Evolutionary conservation across 352 stramenopile genomes (phyloP), one percentile per base, ranked within the genome.

Genomic region (Globisporangium camurandrum): DNA sequence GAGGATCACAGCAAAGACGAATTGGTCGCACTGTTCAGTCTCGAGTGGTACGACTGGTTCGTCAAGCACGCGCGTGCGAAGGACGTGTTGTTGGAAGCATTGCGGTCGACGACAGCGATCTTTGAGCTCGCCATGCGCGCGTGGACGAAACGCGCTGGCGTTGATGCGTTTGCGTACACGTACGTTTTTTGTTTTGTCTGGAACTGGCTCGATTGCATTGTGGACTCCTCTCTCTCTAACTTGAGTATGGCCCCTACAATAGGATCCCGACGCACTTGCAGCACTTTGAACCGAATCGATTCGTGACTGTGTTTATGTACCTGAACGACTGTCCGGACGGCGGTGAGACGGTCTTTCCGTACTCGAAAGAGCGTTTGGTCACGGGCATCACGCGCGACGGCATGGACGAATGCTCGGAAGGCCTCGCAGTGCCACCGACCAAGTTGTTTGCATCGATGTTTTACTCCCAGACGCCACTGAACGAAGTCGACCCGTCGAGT

Each of bases 261-360:
- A 64, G 63, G 37, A 79, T 65, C 24, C 76, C 76, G 2, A 54
- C 53, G 49, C 46, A 78, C 51, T 39, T 76, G 40, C 61, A 72
- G 24, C 70, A 84, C 43, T 85, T 87, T 47, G 73, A 86, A 55
- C 75, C 77, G 23, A 98, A 98, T 71, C 80, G 95, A 17, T 97
- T 96, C 61, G 88, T 85, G 7, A 98, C 93, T 14, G 72, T 98
- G 11, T 97, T 98, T 43, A 73, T 96, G 59, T 98, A 98, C 68
- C 67, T 98, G 33, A 97, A 84, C 54, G 84, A 97, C 49, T 96
- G 97, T 10, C 67, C 74, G 12, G 79, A 95, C 51, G 94, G 94
- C 93, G n/a, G n/a, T n/a, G n/a, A n/a, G n/a, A n/a, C n/a, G n/a
- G n/a, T n/a, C n/a, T n/a, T n/a, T n/a, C n/a, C 71, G 28, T 85